Base-by-base conservation (phyloP, 345 rosid genomes). In the Boechera divaricarpa region DNA sequence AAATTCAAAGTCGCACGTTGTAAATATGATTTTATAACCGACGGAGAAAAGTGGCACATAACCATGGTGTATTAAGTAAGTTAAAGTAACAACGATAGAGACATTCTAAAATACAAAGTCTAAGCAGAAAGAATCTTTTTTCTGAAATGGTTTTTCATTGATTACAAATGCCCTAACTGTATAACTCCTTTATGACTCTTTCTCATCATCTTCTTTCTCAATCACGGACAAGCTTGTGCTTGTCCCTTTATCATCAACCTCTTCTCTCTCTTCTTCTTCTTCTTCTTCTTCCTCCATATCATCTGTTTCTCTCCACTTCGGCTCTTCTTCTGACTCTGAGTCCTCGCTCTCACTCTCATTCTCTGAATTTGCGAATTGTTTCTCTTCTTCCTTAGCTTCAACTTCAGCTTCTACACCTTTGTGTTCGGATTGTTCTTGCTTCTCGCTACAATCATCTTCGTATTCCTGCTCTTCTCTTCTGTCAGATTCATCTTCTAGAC, bases 231-330 rank as follows among this genome's bases (percentile, higher is more conserved):
- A 13, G 35, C 11, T 55, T 47, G 38, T 9, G 38, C 29, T 45
- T 44, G 57, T 11, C 41, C 7, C 62, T 69, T 62, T 69, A 10
- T 70, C 24, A 66, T 78, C 63, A 65, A 60, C 58, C 67, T 70
- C 31, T 18, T 35, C 47, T 3, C 45, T 32, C 60, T 73, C 77
- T 63, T 64, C 77, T 53, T 44, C 10, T 54, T 24, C 10, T 54
- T 24, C 18, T 65, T 1, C 60, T 15, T 69, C 73, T 9, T 57
- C 74, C 32, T 71, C 81, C 77, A 64, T 31, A 26, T 73, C 82
- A 5, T 68, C 78, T 31, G 78, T 74, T 60, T 74, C 78, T 68
- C 79, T 79, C 78, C 82, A 73, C 36, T 65, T 78, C 5, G 81
- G 81, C 68, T 78, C 77, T 58, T 78, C 81, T 66, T 65, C 73